Base-by-base conservation (phyloP, 768 basidiomycete species). In the Boletus speciosus region DNA sequence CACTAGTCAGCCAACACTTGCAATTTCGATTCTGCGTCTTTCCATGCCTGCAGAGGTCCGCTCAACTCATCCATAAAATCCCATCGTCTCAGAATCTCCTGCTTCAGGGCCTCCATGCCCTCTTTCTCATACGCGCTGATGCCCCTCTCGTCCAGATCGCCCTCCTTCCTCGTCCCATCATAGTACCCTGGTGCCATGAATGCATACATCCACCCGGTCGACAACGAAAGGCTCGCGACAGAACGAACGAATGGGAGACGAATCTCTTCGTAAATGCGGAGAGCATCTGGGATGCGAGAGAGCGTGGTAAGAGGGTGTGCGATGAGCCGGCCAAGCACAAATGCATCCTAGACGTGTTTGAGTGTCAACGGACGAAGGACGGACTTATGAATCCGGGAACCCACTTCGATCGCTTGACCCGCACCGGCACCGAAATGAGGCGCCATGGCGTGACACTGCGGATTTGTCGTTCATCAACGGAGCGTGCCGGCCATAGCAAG, bases 401-500 rank as follows among this genome's bases (percentile, higher is more conserved):
- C 9, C 23, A 67, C 66, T 15, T 66, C 62, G 5, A 69, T 62
- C n/a, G 67, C 65, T 55, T 66, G 67, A 2, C 60, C 67, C 10
- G 59, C 67, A 9, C 66, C 67, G 9, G 62, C 62, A 41, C 57
- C 66, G 6, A 59, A 35, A 41, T 64, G 49, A 25, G 67, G 67
- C 1, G 56, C 32, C 65, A 69, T 69, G 11, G 67, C 67, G 21
- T 67, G 67, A 37, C 56, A 52, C 64, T 65, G 21, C 6, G 0
- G 14, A n/a, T 21, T 4, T 10, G 3, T 16, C n/a, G 5, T 10
- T 19, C 11, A 23, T 51, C 39, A 40, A 36, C 12, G 27, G 4
- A 27, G 27, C 10, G 27, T 19, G 8, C 6, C 16, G 4, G 1
- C 9, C 21, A 3, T 7, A 49, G 29, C 15, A 15, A 29, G 21